These are phyloP conservation scores for Globomyces sp. DNA, from an alignment of 371 early-diverging fungal genomes.

Conservation along the genomic window DNA sequence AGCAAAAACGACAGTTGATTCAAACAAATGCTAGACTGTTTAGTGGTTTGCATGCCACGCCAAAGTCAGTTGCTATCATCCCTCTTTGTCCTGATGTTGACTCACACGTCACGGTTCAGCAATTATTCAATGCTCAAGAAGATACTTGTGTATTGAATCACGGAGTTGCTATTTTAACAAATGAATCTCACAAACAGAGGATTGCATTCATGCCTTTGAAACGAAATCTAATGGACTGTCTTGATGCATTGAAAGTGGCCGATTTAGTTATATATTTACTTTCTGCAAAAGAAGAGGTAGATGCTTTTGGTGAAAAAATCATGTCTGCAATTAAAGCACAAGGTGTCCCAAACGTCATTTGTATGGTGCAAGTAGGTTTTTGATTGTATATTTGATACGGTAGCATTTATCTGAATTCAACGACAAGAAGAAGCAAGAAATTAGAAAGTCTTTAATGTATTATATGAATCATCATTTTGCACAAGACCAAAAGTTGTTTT, in stretches of 20 bases:
- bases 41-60: conserved; percentile 76
- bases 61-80: conserved; percentile 81
- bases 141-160: conserved; percentile 19
- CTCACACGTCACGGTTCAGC: conserved; percentile 49
- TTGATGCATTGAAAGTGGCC: conserved; percentile 88
- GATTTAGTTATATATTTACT: conserved; percentile 85
- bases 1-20: conserved; percentile 76
- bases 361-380: conserved; percentile 60
- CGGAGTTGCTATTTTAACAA: not conserved
- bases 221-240: conserved; percentile 62
- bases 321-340: conserved; percentile 81
- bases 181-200: conserved; percentile 80
- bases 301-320: conserved; percentile 80
- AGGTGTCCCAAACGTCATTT: conserved; percentile 76
- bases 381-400: not conserved
- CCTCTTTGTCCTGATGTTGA: conserved; percentile 81
- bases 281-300: conserved; percentile 90
- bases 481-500: conserved; percentile 64
- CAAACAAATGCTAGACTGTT: conserved; percentile 71
- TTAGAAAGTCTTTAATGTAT: conserved; percentile 77
- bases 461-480: conserved; percentile 89
- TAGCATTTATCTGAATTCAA: conserved; percentile 62
- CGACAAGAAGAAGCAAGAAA: conserved; percentile 67
- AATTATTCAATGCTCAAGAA: conserved; percentile 55
- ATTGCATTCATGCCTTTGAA: conserved; percentile 66